Percentiles rank a stretch among this genome's conserved stretches.
phyloP scores from a whole-genome alignment of 331 rosid species.

The Pyrus hybrid region DNA sequence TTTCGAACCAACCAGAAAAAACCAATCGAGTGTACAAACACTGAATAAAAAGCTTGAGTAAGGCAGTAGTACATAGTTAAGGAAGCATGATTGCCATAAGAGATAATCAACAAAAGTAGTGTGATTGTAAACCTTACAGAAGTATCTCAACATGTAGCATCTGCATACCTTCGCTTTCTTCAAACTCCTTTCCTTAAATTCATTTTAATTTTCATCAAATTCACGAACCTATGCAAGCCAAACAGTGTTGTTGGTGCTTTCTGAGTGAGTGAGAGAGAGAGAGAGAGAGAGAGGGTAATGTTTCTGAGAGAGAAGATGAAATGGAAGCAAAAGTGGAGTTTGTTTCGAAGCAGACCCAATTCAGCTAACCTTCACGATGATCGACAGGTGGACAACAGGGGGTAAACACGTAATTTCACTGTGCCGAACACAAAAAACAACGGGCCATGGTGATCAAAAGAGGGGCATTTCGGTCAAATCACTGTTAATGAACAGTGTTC shows the following conservation, averaged over 20 bases:
- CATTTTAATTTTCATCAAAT: conserved; percentile 27
- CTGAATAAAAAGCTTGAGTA: not conserved
- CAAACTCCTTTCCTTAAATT: conserved; percentile 19
- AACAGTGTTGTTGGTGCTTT: not conserved
- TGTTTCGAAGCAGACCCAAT: too few species aligned
- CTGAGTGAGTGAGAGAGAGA: too few species aligned
- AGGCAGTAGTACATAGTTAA: not conserved
- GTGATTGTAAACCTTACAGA: not conserved
- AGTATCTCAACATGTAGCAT: not conserved
- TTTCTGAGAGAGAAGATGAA: too few species aligned
- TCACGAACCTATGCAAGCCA: conserved; percentile 21
- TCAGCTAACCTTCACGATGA: too few species aligned
- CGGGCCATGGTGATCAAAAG: too few species aligned
- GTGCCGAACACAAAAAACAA: too few species aligned
- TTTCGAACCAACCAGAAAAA: not conserved
- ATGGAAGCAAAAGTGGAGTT: too few species aligned
- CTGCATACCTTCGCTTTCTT: conserved; percentile 44
- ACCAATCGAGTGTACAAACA: not conserved
- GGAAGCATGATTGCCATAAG: not conserved
- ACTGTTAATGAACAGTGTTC: too few species aligned
- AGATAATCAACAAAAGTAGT: not conserved
- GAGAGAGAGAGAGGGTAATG: too few species aligned
- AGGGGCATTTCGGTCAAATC: too few species aligned
- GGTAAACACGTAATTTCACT: too few species aligned
- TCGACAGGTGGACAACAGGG: too few species aligned